Percentiles rank a stretch among this genome's conserved stretches.
Evolutionary conservation across 2,329 filamentous ascomycete genomes (phyloP).

Genomic region (Fusarium austroafricanum): DNA sequence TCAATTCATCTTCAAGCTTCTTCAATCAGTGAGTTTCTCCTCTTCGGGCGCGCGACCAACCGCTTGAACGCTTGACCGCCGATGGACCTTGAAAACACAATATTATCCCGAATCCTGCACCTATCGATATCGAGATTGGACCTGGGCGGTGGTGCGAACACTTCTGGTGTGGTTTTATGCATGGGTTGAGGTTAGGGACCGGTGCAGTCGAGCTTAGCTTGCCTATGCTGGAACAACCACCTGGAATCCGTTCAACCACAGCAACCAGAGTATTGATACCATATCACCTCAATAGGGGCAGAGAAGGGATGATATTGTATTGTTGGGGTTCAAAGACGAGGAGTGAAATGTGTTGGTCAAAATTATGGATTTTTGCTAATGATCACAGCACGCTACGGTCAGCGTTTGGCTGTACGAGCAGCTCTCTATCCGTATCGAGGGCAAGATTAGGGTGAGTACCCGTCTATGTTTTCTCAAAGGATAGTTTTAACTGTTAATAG

Average conservation of each 20-base stretch:
- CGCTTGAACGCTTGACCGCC: conserved; percentile 21
- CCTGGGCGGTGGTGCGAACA: not conserved
- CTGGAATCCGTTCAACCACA: not conserved
- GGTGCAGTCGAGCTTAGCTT: not conserved
- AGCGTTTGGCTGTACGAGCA: conserved; percentile 99
- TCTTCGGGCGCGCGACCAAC: not conserved
- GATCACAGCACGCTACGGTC: conserved; percentile 77
- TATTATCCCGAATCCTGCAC: not conserved
- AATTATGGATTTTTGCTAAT: conserved; percentile 35
- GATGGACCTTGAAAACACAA: conserved; percentile 32
- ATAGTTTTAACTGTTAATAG: conserved; percentile 57
- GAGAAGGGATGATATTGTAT: not conserved
- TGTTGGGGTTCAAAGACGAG: not conserved
- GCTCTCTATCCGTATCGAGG: conserved; percentile 91
- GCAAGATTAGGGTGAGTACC: conserved; percentile 86
- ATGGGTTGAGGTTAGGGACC: not conserved
- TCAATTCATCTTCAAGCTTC: conserved; percentile 76
- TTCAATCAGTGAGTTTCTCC: conserved; percentile 66
- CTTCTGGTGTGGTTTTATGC: not conserved
- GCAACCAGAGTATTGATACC: not conserved
- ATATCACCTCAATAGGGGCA: not conserved
- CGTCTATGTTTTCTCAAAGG: not conserved
- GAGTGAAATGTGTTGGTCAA: not conserved
- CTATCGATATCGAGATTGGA: not conserved
- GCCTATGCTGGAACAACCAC: not conserved